These are phyloP conservation scores for Pontederia crassipes DNA, from an alignment of 176 grass and related monocot genomes.

Conservation along the genomic window DNA sequence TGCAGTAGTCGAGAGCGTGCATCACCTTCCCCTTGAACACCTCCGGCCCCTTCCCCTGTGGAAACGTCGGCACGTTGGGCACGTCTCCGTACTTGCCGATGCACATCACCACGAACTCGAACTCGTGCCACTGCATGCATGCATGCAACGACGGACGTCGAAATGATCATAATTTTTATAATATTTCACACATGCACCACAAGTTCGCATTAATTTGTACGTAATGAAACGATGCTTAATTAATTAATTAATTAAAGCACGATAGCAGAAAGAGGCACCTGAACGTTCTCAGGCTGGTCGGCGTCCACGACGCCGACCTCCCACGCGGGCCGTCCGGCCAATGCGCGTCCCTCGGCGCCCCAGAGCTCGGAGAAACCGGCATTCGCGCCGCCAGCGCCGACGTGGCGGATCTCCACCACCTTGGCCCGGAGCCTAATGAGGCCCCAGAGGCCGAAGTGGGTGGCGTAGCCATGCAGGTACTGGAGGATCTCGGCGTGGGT, in stretches of 20 bases:
- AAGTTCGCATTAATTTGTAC: not conserved
- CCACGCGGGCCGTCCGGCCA: slow-evolving; percentile 14
- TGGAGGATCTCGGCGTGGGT: slow-evolving; percentile 70
- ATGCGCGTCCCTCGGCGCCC: slow-evolving; percentile 37
- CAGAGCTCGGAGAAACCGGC: slow-evolving; percentile 47
- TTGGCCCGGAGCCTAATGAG: slow-evolving; percentile 24
- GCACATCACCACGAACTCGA: slow-evolving; percentile 97
- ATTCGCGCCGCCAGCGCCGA: slow-evolving; percentile 19
- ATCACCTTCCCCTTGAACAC: not conserved
- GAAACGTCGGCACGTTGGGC: too few relatives aligned
- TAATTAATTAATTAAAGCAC: not conserved
- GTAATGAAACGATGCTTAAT: too few relatives aligned
- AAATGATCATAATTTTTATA: too few relatives aligned
- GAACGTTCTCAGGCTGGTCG: slow-evolving; percentile 22
- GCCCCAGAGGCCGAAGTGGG: slow-evolving; percentile 25
- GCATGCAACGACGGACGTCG: not conserved
- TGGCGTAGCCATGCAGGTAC: slow-evolving; percentile 75
- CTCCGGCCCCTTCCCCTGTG: too few relatives aligned
- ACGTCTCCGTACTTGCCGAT: too few relatives aligned
- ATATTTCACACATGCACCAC: not conserved
- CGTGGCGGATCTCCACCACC: slow-evolving; percentile 66
- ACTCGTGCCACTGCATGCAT: slow-evolving; percentile 40
- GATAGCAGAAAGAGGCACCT: slow-evolving; percentile 23
- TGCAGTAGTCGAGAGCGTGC: slow-evolving; percentile 90
- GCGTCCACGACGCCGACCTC: slow-evolving; percentile 53